phyloP scores from a whole-genome alignment of 768 basidiomycete genomes.

The Sporobolomyces roseus region DNA sequence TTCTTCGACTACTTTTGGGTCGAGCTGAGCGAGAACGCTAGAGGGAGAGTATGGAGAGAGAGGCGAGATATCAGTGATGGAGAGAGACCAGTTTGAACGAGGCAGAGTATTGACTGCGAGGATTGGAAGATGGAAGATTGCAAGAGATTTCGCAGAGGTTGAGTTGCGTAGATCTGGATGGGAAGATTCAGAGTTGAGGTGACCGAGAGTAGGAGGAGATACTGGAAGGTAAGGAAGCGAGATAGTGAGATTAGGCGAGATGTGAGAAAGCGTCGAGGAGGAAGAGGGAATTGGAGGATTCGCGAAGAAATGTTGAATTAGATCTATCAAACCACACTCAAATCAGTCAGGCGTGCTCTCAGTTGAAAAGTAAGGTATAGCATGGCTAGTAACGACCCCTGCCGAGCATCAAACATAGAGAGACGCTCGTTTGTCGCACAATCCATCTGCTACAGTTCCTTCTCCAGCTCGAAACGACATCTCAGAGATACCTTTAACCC shows the following conservation, averaged over 20 bases:
- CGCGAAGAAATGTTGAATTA: not conserved
- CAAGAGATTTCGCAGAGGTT: constrained; percentile 7
- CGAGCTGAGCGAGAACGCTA: not conserved
- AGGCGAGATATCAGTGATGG: not conserved
- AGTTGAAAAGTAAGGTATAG: no score
- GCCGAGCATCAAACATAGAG: no score
- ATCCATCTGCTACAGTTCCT: no score
- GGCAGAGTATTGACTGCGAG: constrained; percentile 1
- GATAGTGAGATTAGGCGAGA: constrained; percentile 4
- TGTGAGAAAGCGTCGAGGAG: not conserved
- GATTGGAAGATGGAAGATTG: not conserved
- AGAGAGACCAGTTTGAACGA: not conserved
- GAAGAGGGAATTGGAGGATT: not conserved
- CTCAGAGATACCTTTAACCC: no score
- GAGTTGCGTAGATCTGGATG: not conserved
- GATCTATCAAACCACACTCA: not conserved
- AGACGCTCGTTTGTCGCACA: no score
- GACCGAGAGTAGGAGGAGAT: not conserved
- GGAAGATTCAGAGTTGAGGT: not conserved
- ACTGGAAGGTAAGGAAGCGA: constrained; percentile 1
- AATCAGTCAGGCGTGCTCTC: no score
- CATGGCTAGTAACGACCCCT: no score
- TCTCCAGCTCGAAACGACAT: no score
- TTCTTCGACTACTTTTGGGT: not conserved
- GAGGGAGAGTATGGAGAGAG: not conserved